A percentile compares a stretch with the other conserved stretches of the same genome.
Evolutionary conservation across 2,329 filamentous ascomycete genomes (phyloP).

Genomic region (Claviceps paspali): DNA sequence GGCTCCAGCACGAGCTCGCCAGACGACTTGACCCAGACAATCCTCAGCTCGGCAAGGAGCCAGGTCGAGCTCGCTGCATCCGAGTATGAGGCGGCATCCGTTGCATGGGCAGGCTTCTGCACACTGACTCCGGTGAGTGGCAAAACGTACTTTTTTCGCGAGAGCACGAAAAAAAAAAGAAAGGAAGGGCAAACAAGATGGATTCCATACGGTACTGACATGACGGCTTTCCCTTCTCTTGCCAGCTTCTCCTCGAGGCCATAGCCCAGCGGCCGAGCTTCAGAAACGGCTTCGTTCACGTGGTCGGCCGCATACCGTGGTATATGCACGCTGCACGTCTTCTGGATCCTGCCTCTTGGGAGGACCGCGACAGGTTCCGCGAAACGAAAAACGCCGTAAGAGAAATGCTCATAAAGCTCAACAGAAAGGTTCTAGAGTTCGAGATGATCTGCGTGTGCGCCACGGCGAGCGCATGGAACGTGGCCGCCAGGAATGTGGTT

Average conservation of each 20-base stretch:
- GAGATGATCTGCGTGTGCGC: slow-evolving; percentile 26
- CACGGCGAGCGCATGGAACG: slow-evolving; percentile 21
- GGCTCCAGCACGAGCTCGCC: slow-evolving; percentile 14
- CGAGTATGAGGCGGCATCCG: slow-evolving; percentile 14
- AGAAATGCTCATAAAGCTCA: slow-evolving; percentile 14
- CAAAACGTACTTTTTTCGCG: not conserved
- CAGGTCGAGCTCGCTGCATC: slow-evolving; percentile 13
- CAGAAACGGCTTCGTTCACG: slow-evolving; percentile 15
- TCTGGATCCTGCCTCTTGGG: slow-evolving; percentile 12
- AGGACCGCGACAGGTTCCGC: slow-evolving; percentile 10
- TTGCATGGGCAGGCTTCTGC: slow-evolving; percentile 22
- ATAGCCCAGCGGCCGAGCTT: slow-evolving; percentile 18
- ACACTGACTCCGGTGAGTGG: slow-evolving; percentile 20
- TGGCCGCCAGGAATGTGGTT: slow-evolving; percentile 21
- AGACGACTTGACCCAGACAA: slow-evolving; percentile 14
- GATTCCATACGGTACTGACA: not conserved
- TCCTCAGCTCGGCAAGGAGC: slow-evolving; percentile 14
- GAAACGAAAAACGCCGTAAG: slow-evolving; percentile 9
- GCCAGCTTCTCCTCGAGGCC: slow-evolving; percentile 21
- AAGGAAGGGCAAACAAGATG: not conserved
- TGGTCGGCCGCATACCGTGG: slow-evolving; percentile 18
- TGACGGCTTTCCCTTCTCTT: not conserved
- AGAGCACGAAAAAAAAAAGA: not conserved
- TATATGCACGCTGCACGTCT: slow-evolving; percentile 19
- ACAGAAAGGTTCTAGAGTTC: slow-evolving; percentile 20